Conservation (phyloP, 805 yeast genomes). For the Yamadazyma akitaensis region DNA sequence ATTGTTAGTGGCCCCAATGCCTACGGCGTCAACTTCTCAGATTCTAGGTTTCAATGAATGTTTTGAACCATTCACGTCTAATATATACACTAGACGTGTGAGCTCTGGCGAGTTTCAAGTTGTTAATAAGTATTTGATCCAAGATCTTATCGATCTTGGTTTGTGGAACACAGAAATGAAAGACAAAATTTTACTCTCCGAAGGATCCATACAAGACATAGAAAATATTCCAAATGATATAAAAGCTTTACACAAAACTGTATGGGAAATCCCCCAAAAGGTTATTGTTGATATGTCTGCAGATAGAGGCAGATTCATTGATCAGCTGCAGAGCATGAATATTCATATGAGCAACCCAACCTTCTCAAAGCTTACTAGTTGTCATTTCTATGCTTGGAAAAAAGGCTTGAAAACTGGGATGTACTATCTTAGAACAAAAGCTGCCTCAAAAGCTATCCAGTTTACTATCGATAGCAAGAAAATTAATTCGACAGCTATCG, state of each 20-base stretch:
- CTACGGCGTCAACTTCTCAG: conserved; percentile 97
- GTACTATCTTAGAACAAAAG: conserved; percentile 39
- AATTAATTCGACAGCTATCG: not conserved
- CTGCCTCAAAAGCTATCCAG: conserved; percentile 37
- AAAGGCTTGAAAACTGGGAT: conserved; percentile 38
- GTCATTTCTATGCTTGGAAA: conserved; percentile 42
- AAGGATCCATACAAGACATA: conserved; percentile 84
- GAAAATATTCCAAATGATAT: conserved; percentile 70
- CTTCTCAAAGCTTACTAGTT: conserved; percentile 39
- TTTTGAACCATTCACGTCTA: conserved; percentile 94
- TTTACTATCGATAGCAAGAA: conserved; percentile 26
- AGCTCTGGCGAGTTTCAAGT: conserved; percentile 92
- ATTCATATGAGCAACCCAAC: conserved; percentile 37
- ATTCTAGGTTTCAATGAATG: conserved; percentile 92
- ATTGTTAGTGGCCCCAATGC: conserved; percentile 90
- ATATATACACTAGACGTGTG: conserved; percentile 86
- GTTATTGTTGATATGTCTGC: conserved; percentile 83
- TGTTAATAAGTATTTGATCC: conserved; percentile 80
- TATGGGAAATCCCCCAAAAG: conserved; percentile 94
- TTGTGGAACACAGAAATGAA: conserved; percentile 82
- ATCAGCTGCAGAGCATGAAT: conserved; percentile 48
- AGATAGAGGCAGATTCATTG: conserved; percentile 68
- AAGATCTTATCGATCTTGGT: conserved; percentile 78
- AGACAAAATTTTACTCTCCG: conserved; percentile 66
- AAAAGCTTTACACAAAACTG: conserved; percentile 83